phyloP scores from a whole-genome alignment of 345 rosid genomes.

The Salix suchowensis region DNA sequence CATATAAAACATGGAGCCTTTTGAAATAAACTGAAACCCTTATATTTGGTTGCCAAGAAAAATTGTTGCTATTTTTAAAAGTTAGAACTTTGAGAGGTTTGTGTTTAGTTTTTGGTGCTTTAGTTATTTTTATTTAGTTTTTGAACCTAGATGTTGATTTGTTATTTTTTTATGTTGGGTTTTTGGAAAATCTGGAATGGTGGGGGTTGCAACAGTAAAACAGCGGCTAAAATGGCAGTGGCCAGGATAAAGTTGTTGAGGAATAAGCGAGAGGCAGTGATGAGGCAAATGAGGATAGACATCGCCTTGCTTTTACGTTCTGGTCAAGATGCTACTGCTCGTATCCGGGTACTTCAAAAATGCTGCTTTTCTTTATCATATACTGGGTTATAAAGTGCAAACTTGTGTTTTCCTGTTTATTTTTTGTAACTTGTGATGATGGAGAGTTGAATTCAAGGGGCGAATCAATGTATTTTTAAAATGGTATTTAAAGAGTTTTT shows the following conservation, averaged over 20 bases:
- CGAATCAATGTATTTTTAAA: not conserved
- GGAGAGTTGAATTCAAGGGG: not conserved
- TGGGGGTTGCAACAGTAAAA: conserved; percentile 45
- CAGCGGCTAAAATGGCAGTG: conserved; percentile 94
- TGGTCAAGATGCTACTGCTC: conserved; percentile 91
- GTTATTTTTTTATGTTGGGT: not conserved
- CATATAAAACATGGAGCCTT: no score
- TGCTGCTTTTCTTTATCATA: no score
- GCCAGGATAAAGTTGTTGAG: conserved; percentile 88
- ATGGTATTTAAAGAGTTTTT: not conserved
- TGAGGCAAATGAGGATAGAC: conserved; percentile 90
- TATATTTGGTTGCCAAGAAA: conserved; percentile 2
- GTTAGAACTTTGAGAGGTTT: not conserved
- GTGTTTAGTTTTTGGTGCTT: not conserved
- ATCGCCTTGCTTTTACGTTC: conserved; percentile 85
- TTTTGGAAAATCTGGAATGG: not conserved
- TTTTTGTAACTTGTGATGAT: not conserved
- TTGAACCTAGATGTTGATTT: not conserved
- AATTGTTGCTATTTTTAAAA: no score
- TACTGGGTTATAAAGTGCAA: no score
- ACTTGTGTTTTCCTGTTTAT: no score
- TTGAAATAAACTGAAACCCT: not conserved
- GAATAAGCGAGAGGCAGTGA: conserved; percentile 82
- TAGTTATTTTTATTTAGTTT: not conserved
- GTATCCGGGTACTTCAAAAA: conserved; percentile 54